Base-by-base conservation (phyloP, 2,329 filamentous ascomycete genomes). In the Arachnopeziza araneosa region DNA sequence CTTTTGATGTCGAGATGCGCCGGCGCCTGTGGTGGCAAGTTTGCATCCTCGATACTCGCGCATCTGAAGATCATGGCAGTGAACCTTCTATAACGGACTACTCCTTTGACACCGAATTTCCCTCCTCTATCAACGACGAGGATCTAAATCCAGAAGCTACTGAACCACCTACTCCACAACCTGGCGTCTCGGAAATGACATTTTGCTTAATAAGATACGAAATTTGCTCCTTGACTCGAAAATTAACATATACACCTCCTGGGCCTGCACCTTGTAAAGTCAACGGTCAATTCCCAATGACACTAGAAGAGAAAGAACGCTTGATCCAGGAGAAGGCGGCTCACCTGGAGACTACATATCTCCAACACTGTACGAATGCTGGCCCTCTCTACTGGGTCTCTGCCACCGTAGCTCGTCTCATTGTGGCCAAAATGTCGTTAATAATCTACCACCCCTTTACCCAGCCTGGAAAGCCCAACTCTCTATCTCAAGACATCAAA, bases 61-160 rank as follows among this genome's bases (percentile, higher is more conserved):
- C 84, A 1, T 82, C 83, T 0, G 85, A 88, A 67, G 83, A 87
- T 60, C 83, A 87, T 67, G 84, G 84, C 0, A 83, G 81, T 23
- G 84, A 87, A 61, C 80, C 83, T 2, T 82, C 80, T 0, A 85
- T 88, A 50, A 71, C 78, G 1, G 77, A 82, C 54, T 77, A 80
- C 14, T 79, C 79, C 12, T 88, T 83, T 65, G 85, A 89, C 67
- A 87, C 85, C 0, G 78, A 75, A 58, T 66, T 78, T 9, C 80
- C 80, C 1, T 64, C 75, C 5, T 81, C 81, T 52, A 73, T 82
- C 51, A 78, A 83, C 61, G 78, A 81, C 50, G 69, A 69, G 2
- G 80, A 83, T 56, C 72, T 83, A 5, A 65, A 72, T 8, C 74
- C 75, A 0, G 66, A 71, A n/a, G 72, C 65, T 17, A 65, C 64